Conservation (phyloP, 345 rosid species). For the Citrus mangshanensis region DNA sequence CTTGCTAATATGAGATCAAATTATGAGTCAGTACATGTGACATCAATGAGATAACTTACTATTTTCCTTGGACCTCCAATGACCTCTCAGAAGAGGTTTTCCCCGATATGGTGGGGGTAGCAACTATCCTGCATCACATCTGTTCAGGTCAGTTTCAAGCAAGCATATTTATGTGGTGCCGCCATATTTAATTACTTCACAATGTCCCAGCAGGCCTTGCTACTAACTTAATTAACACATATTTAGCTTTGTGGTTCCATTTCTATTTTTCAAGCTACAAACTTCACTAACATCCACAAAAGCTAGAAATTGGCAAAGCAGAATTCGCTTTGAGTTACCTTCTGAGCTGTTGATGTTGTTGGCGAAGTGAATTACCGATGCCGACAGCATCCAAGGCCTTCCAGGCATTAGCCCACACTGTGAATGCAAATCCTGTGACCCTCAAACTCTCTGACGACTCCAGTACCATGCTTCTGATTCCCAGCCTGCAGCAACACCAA, state of each 20-base stretch:
- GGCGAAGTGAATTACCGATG: slow-evolving; percentile 44
- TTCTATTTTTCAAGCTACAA: too few relatives aligned
- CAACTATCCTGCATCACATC: slow-evolving; percentile 16
- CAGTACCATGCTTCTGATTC: slow-evolving; percentile 61
- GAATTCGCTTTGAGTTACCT: slow-evolving; percentile 22
- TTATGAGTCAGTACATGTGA: background rate
- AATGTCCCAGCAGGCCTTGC: background rate
- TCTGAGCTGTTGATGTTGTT: slow-evolving; percentile 32
- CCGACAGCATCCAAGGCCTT: slow-evolving; percentile 67
- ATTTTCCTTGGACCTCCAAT: slow-evolving; percentile 21
- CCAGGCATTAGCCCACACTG: slow-evolving; percentile 65
- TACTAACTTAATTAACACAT: too few relatives aligned
- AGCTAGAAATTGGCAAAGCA: background rate
- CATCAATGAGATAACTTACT: slow-evolving; percentile 24
- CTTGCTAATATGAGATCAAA: background rate
- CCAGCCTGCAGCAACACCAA: slow-evolving; percentile 41
- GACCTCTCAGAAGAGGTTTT: slow-evolving; percentile 20
- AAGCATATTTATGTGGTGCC: background rate
- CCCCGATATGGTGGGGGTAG: slow-evolving; percentile 20
- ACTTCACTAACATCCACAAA: background rate
- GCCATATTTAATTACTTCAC: background rate
- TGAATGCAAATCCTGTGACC: slow-evolving; percentile 50
- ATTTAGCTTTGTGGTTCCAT: too few relatives aligned
- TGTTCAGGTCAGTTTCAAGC: background rate
- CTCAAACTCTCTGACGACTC: slow-evolving; percentile 63